phyloP scores from a whole-genome alignment of 176 grass and related monocot genomes.

The Carex pumila region DNA sequence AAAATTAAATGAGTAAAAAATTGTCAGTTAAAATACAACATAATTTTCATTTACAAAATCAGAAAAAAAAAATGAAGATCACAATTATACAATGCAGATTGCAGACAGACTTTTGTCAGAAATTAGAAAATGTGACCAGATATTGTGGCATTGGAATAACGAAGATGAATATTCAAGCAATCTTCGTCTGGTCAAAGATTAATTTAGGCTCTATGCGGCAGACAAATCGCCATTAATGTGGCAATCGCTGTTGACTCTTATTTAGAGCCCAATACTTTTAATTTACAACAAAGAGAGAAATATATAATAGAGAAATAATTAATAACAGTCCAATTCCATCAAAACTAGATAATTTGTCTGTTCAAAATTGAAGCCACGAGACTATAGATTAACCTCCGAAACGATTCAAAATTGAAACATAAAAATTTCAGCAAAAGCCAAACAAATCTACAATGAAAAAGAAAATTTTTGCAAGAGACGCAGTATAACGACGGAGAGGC shows the following conservation, averaged over 20 bases:
- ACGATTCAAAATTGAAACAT: not conserved
- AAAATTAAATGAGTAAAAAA: not conserved
- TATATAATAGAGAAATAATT: not conserved
- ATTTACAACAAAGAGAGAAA: not conserved
- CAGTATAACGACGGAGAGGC: not conserved
- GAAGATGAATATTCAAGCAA: slow-evolving; percentile 29
- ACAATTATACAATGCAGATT: not conserved
- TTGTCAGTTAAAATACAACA: not conserved
- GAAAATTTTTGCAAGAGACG: no score
- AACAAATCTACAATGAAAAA: not conserved
- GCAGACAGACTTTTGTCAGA: not conserved
- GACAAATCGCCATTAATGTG: slow-evolving; percentile 31
- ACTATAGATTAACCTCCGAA: not conserved
- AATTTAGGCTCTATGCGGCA: slow-evolving; percentile 46
- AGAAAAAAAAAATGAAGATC: not conserved
- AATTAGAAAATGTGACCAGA: slow-evolving; percentile 23
- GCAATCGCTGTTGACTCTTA: slow-evolving; percentile 42
- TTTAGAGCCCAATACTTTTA: slow-evolving; percentile 10
- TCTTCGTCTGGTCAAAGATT: slow-evolving; percentile 24
- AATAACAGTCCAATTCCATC: no score
- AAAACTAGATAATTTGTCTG: no score
- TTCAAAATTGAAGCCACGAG: no score
- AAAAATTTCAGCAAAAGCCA: not conserved
- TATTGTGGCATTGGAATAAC: slow-evolving; percentile 38
- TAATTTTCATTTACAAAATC: not conserved